Percentiles rank a stretch among this genome's conserved stretches.
Evolutionary conservation across 2,329 filamentous ascomycete species (phyloP).

Genomic region (Coniella vitis): DNA sequence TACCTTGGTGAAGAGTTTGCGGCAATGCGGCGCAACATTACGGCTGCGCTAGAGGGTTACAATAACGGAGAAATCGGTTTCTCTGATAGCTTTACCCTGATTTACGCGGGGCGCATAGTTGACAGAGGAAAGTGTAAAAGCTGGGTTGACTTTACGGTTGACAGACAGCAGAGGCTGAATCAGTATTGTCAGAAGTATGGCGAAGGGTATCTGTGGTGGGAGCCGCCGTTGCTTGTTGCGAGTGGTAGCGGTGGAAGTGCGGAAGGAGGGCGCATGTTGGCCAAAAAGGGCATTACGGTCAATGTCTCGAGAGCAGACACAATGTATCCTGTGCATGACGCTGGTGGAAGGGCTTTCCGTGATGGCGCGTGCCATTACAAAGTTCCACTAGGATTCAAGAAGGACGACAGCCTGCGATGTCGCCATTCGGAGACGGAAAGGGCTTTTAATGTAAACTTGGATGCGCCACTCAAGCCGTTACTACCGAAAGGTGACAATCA

Average conservation of each 20-base stretch:
- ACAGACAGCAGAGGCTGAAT: conserved; percentile 33
- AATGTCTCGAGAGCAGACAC: background rate
- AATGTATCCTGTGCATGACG: background rate
- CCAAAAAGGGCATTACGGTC: conserved; percentile 27
- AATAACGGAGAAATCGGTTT: conserved; percentile 32
- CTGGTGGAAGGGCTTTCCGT: conserved; percentile 12
- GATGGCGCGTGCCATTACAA: conserved; percentile 26
- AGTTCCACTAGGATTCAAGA: conserved; percentile 25
- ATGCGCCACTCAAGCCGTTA: no score
- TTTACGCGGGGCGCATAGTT: conserved; percentile 36
- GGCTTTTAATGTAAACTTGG: background rate
- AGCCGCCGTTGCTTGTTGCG: conserved; percentile 29
- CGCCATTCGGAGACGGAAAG: background rate
- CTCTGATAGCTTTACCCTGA: conserved; percentile 32
- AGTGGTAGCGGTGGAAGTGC: conserved; percentile 2
- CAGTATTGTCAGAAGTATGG: conserved; percentile 30
- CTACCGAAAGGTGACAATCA: no score
- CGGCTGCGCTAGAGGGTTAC: conserved; percentile 35
- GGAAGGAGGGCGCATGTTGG: conserved; percentile 15
- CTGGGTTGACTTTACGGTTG: conserved; percentile 31
- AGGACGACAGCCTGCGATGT: conserved; percentile 11
- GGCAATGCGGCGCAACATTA: conserved; percentile 34
- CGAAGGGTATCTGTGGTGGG: conserved; percentile 39
- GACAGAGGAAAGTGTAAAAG: conserved; percentile 27
- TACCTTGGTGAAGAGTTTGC: conserved; percentile 20